Base-by-base conservation (phyloP, 495 filamentous ascomycete genomes). In the Chaetomium tenue region DNA sequence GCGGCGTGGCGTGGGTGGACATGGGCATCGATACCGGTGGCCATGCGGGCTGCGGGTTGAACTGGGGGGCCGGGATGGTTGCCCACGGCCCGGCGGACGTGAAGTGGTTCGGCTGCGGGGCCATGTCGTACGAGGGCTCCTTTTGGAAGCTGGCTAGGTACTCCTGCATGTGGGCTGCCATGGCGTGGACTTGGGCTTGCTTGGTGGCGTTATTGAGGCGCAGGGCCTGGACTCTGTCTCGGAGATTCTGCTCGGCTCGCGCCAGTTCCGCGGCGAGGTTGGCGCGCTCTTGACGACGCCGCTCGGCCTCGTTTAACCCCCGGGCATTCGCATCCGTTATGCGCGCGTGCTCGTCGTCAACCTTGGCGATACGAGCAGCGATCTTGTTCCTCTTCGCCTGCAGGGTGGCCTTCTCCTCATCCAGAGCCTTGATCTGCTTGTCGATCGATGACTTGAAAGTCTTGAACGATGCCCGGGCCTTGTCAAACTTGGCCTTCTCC, bases 351-450 rank as follows among this genome's bases (percentile, higher is more conserved):
- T 95, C 90, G 65, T 88, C 86, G 65, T 88, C 88, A 44, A 93
- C 86, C 71, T 91, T 88, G 63, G 86, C 83, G 61, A 88, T 86
- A 53, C 92, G 90, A 40, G 85, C 78, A 59, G 87, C 86, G 13
- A 95, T 86, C 70, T 90, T 88, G 74, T 95, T 92, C 39, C 84
- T 84, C 75, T 92, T 91, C 61, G 89, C 87, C 64, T 90, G 79
- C n/a, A 86, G 78, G 60, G 83, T 79, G 18, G 77, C 77, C 63
- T 89, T 77, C 61, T 96, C 92, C 26, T 85, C 82, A 60, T 90
- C 85, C 52, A 91, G 74, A 2, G 81, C 70, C 61, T 85, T 82
- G 60, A 88, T 75, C 61, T 91, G 82, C 61, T 85, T 85, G 63
- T 90, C 86, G 26, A 86, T 82, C 39, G 84, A 79, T 48, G 81